A percentile compares a stretch with the other conserved stretches of the same genome.
Evolutionary conservation across 2,329 filamentous ascomycete species (phyloP).

Genomic region (Aspergillus piperis): DNA sequence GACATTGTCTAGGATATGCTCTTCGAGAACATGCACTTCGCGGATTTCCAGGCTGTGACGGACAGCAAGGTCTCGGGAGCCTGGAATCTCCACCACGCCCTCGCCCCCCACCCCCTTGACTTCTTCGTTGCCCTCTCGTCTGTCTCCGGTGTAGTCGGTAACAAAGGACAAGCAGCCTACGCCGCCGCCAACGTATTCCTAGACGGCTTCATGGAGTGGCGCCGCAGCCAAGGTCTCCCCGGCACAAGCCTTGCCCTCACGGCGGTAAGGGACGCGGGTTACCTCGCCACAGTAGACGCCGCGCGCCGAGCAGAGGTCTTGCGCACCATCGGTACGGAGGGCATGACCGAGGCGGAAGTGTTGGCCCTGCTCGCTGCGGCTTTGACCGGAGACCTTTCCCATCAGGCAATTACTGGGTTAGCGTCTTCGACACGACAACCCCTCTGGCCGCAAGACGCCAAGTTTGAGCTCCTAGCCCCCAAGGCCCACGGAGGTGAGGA

Average conservation of each 20-base stretch:
- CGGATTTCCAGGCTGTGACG: slow-evolving; percentile 24
- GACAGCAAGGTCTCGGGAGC: slow-evolving; percentile 25
- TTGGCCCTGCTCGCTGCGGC: not conserved
- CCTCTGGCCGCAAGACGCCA: no score
- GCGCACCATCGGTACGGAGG: not conserved
- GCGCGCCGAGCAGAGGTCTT: not conserved
- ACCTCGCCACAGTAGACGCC: slow-evolving; percentile 19
- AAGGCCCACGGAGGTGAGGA: no score
- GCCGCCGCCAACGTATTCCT: slow-evolving; percentile 30
- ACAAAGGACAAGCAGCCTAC: slow-evolving; percentile 31
- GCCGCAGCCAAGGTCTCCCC: slow-evolving; percentile 27
- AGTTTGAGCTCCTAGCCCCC: no score
- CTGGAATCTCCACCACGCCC: slow-evolving; percentile 33
- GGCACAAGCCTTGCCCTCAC: slow-evolving; percentile 33
- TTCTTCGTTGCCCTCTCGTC: slow-evolving; percentile 34
- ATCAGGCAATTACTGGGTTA: no score
- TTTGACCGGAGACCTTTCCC: no score
- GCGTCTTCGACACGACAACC: no score
- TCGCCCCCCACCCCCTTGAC: slow-evolving; percentile 23
- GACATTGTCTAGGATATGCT: slow-evolving; percentile 27
- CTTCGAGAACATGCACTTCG: slow-evolving; percentile 34
- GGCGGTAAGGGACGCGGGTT: slow-evolving; percentile 27
- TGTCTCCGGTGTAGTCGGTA: slow-evolving; percentile 30
- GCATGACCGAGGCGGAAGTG: not conserved
- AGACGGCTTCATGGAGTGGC: slow-evolving; percentile 30